Evolutionary conservation across 208 protist species (phyloP), one percentile per base, ranked within the genome.

Genomic region (Crithidia mellificae): DNA sequence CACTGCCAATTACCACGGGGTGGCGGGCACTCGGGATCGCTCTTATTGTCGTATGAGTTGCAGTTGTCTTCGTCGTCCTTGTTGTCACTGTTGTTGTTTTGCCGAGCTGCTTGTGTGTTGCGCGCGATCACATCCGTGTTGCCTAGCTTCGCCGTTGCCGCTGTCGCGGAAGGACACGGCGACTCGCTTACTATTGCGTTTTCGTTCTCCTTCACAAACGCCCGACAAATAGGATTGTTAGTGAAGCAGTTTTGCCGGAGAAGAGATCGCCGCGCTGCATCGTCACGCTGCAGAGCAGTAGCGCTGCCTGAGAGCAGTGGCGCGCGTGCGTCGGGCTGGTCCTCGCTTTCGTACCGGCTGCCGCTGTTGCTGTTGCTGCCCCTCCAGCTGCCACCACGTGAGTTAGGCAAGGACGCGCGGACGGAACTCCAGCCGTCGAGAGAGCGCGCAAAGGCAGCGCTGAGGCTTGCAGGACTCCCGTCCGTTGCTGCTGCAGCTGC

Each of bases 271-370:
- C 22, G 20, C 5, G 11, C 34, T 14, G 44, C 34, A 12, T 11
- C 34, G 5, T 38, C 11, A 12, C 34, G 15, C 36, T 41, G 2
- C 36, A 11, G 20, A 34, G 8, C 12, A 5, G 53, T 19, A 8
- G 53, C 32, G 2, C 1, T 19, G 32, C 12, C 34, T 6, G 53
- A 2, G 34, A 58, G 19, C 20, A 43, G 53, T 22, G 53, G 53
- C 17, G 34, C 34, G 20, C 30, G 53, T 1, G 19, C 20, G 34
- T 8, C 46, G 32, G 4, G 17, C 7, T 41, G 34, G 7, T 43
- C 30, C 9, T 58, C 53, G 8, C 30, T 43, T 27, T 53, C 57
- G 29, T 20, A 52, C 6, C 14, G 20, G 29, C 57, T 53, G 57
- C 29, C 38, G n/a, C 15, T 0, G 11, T 6, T 41, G 19, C n/a